These are phyloP conservation scores for Aleurites moluccanus DNA, from an alignment of 441 rosid genomes.

Conservation along the genomic window DNA sequence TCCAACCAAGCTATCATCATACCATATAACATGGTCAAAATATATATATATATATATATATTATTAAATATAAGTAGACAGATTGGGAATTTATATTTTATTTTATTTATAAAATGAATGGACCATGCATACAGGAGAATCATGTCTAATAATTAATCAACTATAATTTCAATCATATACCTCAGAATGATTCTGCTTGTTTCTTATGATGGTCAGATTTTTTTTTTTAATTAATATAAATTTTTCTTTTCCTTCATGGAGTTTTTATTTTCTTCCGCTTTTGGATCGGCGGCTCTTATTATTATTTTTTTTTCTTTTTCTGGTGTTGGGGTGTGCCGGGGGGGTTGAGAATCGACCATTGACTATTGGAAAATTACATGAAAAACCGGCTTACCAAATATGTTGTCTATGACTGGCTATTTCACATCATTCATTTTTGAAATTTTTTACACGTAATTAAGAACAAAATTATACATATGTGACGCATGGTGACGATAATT, in stretches of 20 bases:
- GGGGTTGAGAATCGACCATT: conserved; percentile 1
- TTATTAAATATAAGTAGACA: background rate
- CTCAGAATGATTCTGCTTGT: conserved; percentile 23
- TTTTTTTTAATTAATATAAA: background rate
- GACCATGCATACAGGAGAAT: conserved; percentile 22
- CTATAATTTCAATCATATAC: conserved; percentile 9
- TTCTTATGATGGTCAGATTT: conserved; percentile 10
- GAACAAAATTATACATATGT: background rate
- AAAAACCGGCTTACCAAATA: conserved; percentile 22
- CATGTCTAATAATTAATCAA: conserved; percentile 20
- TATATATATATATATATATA: background rate
- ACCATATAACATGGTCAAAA: conserved; percentile 8
- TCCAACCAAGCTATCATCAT: conserved; percentile 21
- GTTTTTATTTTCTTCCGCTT: background rate
- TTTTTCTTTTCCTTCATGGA: no score
- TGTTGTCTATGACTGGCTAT: background rate
- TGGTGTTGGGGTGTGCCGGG: no score
- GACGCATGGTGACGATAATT: background rate
- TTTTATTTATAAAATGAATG: background rate
- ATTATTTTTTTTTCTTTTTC: no score
- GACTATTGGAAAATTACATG: background rate
- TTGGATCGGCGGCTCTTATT: conserved; percentile 23
- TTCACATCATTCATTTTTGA: background rate
- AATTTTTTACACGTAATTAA: background rate
- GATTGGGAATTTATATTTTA: conserved; percentile 11